These are phyloP conservation scores for Boeremia lycopersici DNA, from an alignment of 2,329 filamentous ascomycete genomes.

Conservation along the genomic window DNA sequence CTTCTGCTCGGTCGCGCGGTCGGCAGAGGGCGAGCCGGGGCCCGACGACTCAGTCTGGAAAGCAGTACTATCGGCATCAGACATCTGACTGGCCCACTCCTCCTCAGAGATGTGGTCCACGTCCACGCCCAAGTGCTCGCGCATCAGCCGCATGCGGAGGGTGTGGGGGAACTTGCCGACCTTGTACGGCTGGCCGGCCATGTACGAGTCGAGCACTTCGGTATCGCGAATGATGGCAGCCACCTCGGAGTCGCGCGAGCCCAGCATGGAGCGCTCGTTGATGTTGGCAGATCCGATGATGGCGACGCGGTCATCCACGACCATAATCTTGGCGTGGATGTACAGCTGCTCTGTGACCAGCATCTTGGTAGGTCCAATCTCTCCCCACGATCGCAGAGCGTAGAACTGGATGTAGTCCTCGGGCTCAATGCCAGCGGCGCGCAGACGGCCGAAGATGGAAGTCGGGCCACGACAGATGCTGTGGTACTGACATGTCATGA, in stretches of 20 bases:
- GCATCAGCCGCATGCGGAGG: conserved; percentile 90
- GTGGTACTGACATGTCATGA: conserved; percentile 95
- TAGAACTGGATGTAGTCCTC: conserved; percentile 97
- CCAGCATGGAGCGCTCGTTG: conserved; percentile 95
- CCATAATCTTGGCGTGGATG: conserved; percentile 95
- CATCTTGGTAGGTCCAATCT: conserved; percentile 79
- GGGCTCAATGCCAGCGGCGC: conserved; percentile 81
- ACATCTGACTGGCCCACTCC: conserved; percentile 42
- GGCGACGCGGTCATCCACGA: conserved; percentile 90
- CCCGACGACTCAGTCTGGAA: conserved; percentile 45
- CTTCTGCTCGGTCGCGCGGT: conserved; percentile 48
- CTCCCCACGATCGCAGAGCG: conserved; percentile 88
- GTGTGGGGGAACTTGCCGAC: conserved; percentile 94
- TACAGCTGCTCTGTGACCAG: conserved; percentile 96
- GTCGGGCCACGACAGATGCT: conserved; percentile 92
- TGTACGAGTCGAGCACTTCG: conserved; percentile 88
- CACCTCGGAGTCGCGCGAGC: conserved; percentile 87
- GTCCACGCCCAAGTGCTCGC: conserved; percentile 94
- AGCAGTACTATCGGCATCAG: conserved; percentile 72
- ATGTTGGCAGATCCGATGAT: conserved; percentile 98
- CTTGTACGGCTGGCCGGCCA: conserved; percentile 87
- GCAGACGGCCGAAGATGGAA: conserved; percentile 88
- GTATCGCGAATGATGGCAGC: conserved; percentile 90
- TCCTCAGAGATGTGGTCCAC: conserved; percentile 75
- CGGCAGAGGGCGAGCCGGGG: conserved; percentile 40